Evolutionary conservation across 73 alveolate genomes (phyloP).

Genomic region (Tetrahymena borealis): DNA sequence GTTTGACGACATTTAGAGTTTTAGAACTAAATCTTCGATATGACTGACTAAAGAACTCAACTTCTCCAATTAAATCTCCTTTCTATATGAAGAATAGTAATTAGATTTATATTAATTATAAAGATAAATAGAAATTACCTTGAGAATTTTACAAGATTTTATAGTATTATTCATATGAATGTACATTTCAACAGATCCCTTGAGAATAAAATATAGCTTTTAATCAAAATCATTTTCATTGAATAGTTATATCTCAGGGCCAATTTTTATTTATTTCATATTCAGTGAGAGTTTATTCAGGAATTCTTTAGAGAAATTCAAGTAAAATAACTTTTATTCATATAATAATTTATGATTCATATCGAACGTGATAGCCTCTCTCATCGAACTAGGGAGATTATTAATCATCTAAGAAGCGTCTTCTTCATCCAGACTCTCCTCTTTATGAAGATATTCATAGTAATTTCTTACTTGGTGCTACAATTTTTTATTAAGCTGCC

Average conservation of each 20-base stretch:
- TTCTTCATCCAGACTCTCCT: conserved; percentile 32
- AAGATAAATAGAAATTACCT: conserved; percentile 51
- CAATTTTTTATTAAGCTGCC: neutral
- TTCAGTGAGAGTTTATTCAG: conserved; percentile 24
- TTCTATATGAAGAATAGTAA: conserved; percentile 16
- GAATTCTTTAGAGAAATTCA: conserved; percentile 17
- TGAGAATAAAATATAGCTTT: neutral
- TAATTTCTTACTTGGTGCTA: conserved; percentile 53
- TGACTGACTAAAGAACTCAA: conserved; percentile 68
- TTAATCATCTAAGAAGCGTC: conserved; percentile 40
- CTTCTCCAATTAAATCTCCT: conserved; percentile 77
- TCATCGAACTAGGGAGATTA: conserved; percentile 11
- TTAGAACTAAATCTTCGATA: conserved; percentile 73
- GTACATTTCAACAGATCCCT: neutral
- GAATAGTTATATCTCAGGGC: conserved; percentile 69
- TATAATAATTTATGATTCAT: conserved; percentile 35
- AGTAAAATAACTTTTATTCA: conserved; percentile 17
- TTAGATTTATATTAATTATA: conserved; percentile 43
- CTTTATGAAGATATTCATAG: conserved; percentile 57
- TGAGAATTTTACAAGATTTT: conserved; percentile 59
- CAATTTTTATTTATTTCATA: conserved; percentile 56
- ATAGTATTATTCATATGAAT: conserved; percentile 43
- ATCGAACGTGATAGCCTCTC: conserved; percentile 46
- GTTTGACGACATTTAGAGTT: conserved; percentile 69
- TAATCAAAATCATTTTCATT: conserved; percentile 51